Percentiles rank a stretch among this genome's conserved stretches.
Conservation (phyloP, 352 stramenopile species). For the Globisporangium recalcitrans region DNA sequence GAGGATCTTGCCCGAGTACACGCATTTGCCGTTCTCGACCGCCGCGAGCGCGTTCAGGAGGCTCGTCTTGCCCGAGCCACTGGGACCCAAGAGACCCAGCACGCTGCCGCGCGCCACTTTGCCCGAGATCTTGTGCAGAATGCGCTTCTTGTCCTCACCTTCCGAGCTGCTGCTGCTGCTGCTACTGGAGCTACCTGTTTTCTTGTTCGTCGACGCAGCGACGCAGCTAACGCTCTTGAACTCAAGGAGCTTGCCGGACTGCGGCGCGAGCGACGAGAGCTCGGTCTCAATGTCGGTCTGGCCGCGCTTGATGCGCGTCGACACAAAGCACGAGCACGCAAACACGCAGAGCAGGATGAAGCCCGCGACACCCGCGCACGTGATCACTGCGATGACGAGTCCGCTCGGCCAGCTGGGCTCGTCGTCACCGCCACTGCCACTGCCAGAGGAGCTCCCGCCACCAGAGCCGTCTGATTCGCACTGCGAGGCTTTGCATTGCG, state of each 20-base stretch:
- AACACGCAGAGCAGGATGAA: constrained; percentile 29
- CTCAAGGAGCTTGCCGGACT: constrained; percentile 39
- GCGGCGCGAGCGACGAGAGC: constrained; percentile 39
- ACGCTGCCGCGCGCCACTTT: constrained; percentile 51
- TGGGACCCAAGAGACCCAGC: constrained; percentile 66
- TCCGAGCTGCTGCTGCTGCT: constrained; percentile 7
- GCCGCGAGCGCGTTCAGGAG: constrained; percentile 71
- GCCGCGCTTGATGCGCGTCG: constrained; percentile 21
- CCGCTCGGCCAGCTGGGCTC: constrained; percentile 21
- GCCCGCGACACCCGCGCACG: constrained; percentile 22
- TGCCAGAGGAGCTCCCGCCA: constrained; percentile 23
- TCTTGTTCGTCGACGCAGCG: constrained; percentile 9
- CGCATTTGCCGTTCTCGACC: constrained; percentile 56
- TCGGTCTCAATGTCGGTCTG: constrained; percentile 33
- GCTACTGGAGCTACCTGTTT: not conserved
- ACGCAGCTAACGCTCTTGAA: constrained; percentile 59
- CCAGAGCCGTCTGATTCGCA: constrained; percentile 41
- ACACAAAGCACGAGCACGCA: constrained; percentile 35
- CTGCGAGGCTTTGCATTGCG: constrained; percentile 54
- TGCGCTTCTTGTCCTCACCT: constrained; percentile 23
- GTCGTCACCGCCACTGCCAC: constrained; percentile 18
- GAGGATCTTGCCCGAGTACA: constrained; percentile 48
- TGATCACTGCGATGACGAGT: constrained; percentile 32
- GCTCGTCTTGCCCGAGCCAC: constrained; percentile 81
- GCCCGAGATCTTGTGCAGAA: constrained; percentile 61